A percentile compares a stretch with the other conserved stretches of the same genome.
Conservation (phyloP, 2,329 filamentous ascomycete species). For the Biscogniauxia mediterranea region DNA sequence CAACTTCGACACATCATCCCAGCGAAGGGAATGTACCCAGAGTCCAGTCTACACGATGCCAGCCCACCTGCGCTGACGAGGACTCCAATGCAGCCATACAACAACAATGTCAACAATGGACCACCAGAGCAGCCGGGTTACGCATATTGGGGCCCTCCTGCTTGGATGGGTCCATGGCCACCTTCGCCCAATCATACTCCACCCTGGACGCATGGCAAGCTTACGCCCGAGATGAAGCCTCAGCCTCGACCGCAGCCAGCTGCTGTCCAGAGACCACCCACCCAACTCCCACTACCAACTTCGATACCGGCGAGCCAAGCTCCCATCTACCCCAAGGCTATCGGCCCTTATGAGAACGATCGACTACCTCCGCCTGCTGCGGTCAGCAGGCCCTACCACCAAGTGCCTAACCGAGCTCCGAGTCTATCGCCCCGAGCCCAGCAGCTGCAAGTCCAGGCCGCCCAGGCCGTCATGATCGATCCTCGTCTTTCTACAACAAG, state of each 20-base stretch:
- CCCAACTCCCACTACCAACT: slow-evolving; percentile 17
- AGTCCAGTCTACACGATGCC: slow-evolving; percentile 86
- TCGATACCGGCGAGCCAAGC: slow-evolving; percentile 18
- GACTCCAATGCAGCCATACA: slow-evolving; percentile 60
- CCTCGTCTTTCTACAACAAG: slow-evolving; percentile 34
- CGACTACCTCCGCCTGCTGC: slow-evolving; percentile 22
- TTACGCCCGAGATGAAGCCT: slow-evolving; percentile 29
- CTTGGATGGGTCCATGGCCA: slow-evolving; percentile 34
- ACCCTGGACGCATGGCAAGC: slow-evolving; percentile 31
- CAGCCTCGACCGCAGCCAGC: slow-evolving; percentile 20
- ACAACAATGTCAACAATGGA: slow-evolving; percentile 19
- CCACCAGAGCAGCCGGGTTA: slow-evolving; percentile 34
- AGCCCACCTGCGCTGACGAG: slow-evolving; percentile 79
- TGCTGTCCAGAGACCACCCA: slow-evolving; percentile 16
- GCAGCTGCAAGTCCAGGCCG: slow-evolving; percentile 43
- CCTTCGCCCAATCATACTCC: slow-evolving; percentile 43
- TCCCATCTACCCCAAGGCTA: slow-evolving; percentile 23
- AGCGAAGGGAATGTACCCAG: slow-evolving; percentile 93
- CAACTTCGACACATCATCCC: slow-evolving; percentile 78
- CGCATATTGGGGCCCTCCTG: slow-evolving; percentile 39
- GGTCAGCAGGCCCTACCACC: slow-evolving; percentile 25
- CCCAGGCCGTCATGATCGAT: slow-evolving; percentile 42
- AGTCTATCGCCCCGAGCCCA: slow-evolving; percentile 42
- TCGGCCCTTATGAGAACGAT: slow-evolving; percentile 24
- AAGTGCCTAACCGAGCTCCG: slow-evolving; percentile 29